phyloP scores from a whole-genome alignment of 2,329 filamentous ascomycete species.

The Aspergillus uvarum region DNA sequence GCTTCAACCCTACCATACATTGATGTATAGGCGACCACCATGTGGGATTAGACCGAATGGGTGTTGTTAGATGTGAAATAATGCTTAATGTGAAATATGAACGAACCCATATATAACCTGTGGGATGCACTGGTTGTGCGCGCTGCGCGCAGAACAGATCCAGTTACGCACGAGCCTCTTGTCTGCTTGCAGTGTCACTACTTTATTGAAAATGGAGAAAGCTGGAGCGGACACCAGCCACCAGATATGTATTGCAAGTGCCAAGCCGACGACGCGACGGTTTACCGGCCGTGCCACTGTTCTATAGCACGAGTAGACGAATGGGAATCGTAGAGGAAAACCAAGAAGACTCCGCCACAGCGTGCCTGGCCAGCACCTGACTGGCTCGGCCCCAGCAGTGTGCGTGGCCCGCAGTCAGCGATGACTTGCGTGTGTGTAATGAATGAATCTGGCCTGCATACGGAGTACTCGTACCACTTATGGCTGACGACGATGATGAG shows the following conservation, averaged over 20 bases:
- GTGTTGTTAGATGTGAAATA: slow-evolving; percentile 19
- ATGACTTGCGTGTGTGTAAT: neutral
- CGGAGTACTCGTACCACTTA: neutral
- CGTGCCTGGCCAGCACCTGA: neutral
- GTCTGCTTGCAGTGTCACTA: neutral
- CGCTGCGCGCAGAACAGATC: neutral
- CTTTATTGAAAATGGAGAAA: neutral
- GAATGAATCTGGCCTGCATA: neutral
- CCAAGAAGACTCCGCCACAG: neutral
- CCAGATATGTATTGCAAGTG: neutral
- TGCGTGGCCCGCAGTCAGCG: neutral
- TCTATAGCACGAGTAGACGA: neutral
- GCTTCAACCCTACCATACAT: neutral
- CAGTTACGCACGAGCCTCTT: neutral
- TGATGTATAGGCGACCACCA: slow-evolving; percentile 9
- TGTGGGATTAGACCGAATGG: slow-evolving; percentile 7
- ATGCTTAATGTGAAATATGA: slow-evolving; percentile 28
- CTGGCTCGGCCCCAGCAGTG: neutral
- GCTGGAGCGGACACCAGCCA: neutral
- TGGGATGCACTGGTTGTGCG: neutral
- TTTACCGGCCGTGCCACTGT: neutral
- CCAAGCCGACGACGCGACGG: neutral
- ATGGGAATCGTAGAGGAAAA: neutral
- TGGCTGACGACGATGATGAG: slow-evolving; percentile 1
- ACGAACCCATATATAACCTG: neutral